Conservation (phyloP, 2,329 filamentous ascomycete species). For the Pseudodiploospora longispora region DNA sequence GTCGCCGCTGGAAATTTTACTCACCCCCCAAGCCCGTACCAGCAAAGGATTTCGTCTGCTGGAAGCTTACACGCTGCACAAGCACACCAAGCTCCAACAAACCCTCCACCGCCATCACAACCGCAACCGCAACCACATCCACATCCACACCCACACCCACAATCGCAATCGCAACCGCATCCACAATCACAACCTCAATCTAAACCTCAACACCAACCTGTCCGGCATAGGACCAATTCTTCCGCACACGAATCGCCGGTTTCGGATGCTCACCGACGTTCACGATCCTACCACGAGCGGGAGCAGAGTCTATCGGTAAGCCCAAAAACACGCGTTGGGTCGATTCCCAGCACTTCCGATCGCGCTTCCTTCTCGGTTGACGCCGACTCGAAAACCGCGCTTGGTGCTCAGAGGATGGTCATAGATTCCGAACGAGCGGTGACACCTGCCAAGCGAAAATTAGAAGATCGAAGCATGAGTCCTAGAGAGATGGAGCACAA, state of each 20-base stretch:
- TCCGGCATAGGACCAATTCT: constrained; percentile 19
- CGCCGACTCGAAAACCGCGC: constrained; percentile 16
- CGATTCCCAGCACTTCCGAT: constrained; percentile 38
- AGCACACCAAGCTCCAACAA: constrained; percentile 13
- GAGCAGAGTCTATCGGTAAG: constrained; percentile 68
- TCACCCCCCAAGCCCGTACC: constrained; percentile 52
- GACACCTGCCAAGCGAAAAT: constrained; percentile 33
- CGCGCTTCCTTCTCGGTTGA: constrained; percentile 16
- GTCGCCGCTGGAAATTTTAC: constrained; percentile 31
- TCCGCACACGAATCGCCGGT: constrained; percentile 33
- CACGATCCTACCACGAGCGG: constrained; percentile 52
- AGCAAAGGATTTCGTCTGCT: constrained; percentile 36
- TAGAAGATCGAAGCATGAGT: constrained; percentile 33
- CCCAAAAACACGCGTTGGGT: constrained; percentile 61
- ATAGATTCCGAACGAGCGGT: constrained; percentile 23
- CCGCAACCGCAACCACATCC: constrained; percentile 17
- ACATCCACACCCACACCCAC: constrained; percentile 9
- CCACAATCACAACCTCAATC: constrained; percentile 26
- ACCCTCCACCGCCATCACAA: constrained; percentile 26
- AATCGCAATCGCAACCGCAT: constrained; percentile 14
- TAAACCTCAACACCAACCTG: constrained; percentile 12
- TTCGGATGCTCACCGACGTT: constrained; percentile 37
- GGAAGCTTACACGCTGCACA: constrained; percentile 19
- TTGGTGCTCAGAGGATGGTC: constrained; percentile 18
- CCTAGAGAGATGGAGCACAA: constrained; percentile 44